Base-by-base conservation (phyloP, 352 stramenopile species). In the Pythium brassicae region DNA sequence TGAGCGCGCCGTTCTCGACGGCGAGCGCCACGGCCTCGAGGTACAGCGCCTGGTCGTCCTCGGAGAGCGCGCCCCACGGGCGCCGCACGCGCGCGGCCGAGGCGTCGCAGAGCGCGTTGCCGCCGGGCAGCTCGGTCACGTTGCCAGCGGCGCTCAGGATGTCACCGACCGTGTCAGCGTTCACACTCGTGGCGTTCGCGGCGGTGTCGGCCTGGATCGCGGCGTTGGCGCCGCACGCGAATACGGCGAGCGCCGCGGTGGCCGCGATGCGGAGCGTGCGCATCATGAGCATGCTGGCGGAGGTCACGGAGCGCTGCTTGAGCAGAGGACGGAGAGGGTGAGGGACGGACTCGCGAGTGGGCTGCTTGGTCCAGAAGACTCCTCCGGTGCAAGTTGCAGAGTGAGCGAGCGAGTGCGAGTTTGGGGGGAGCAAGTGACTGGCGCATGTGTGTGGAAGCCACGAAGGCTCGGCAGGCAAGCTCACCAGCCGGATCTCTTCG, bases 41-140 rank as follows among this genome's bases (percentile, higher is more conserved):
- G 60, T 86, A 89, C 22, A 87, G 62, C 22, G 66, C 63, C 39
- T 89, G 70, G 47, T 86, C 79, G 23, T 69, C 59, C 9, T 50
- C 39, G 1, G 62, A 62, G 23, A 89, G 61, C 5, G 63, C 59
- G 0, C 63, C 65, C 79, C 79, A 89, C 0, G 74, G 68, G 22
- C 83, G 81, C 20, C 79, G 76, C 19, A 89, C 71, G 25, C 79
- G 79, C 42, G 47, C 12, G 1, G 43, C 49, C 11, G 50, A n/a
- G 1, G 44, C 48, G 26, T 62, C 55, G 29, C 78, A 89, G 26
- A 72, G 58, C 5, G 63, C 49, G 57, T 87, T 87, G 51, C 76
- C 76, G 19, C 76, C 78, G 0, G 71, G 66, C 3, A 89, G 68
- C 26, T 68, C 76, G 27, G 73, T 79, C 10, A 72, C 59, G 43